Evolutionary conservation across 768 basidiomycete genomes (phyloP), one percentile per base, ranked within the genome.

Genomic region (Collybiopsis confluens): DNA sequence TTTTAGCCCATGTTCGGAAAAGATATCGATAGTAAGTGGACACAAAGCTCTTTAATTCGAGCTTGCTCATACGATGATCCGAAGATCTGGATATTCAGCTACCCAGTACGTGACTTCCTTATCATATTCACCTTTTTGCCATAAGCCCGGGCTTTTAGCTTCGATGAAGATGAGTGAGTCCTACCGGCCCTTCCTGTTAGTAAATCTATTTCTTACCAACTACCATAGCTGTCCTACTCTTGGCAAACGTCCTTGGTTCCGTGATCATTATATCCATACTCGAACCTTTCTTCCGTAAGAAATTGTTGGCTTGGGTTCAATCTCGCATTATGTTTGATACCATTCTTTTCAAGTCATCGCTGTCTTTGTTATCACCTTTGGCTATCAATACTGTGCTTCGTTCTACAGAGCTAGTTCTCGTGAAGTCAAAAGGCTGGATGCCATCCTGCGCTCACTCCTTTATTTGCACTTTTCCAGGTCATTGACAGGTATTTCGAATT

Each of bases 391-490:
- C 63, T 82, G 84, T 53, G 82, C 83, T 2, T 70, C 72, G 0
- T 91, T 83, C 71, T 93, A 91, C 66, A 73, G 85, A 24, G 75
- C 78, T 3, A 84, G 85, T 56, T 83, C 88, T 0, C 72, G 88
- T 46, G 88, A 91, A 64, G 71, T 90, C 62, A 92, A 90, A 62
- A 71, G 79, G 3, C 61, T 79, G 15, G 88, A 90, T 64, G 75
- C 85, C 7, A 80, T 87, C 70, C 73, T 91, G 4, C 85, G 89
- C 35, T 88, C 86, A 2, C 69, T 85, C 9, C 74, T 92, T 8
- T 91, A 91, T 64, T 79, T 86, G 0, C 87, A 89, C 61, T 87
- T 91, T 62, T 80, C 86, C 0, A 90, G 91, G 65, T 87, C 84
- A 1, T 70, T 92, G 3, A 83, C 83, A n/a, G 61, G 88, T 71